Evolutionary conservation across 805 yeast species (phyloP), one percentile per base, ranked within the genome.

Genomic region (Metschnikowia matae): DNA sequence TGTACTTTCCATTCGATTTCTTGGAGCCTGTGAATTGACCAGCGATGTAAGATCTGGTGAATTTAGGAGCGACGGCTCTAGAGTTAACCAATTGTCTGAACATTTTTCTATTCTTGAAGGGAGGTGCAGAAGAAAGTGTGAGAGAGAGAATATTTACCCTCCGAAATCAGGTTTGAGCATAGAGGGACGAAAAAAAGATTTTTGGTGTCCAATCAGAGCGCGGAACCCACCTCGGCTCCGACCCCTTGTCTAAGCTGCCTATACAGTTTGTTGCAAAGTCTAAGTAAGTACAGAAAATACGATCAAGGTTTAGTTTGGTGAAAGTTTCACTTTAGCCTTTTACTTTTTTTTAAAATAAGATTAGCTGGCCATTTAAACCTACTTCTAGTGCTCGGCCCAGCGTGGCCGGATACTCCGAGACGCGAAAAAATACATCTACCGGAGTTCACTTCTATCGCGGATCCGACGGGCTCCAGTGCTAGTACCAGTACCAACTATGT

Each of bases 1-100:
- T 83, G 77, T 83, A 92, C 64, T 87, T 87, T 58, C 98, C 98
- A 55, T 86, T 82, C 54, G 85, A 74, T 54, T 80, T 80, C 67
- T 81, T 83, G 57, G 69, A 40, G 56, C 89, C 88, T 56, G 83
- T 77, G 74, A 78, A 84, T 67, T 83, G 84, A 55, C 78, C 78
- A 61, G 88, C 86, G 56, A 84, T 83, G 64, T 79, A 63, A 63
- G 69, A 57, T 69, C 75, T 70, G 58, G 68, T 50, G 52, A 70
- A 63, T 44, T 46, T 58, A 14, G 61, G 61, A 39, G 52, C 54
- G 34, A 48, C 54, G 49, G 56, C 43, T 52, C 52, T 57, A 43
- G 54, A 49, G 54, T 49, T 54, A 52, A 54, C 61, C 43, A 56
- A 50, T 56, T 56, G 60, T 53, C 60, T 56, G 57, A 58, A 58